A percentile compares a stretch with the other conserved stretches of the same genome.
Conservation (phyloP, 2,329 filamentous ascomycete species). For the Epichloe scottii region DNA sequence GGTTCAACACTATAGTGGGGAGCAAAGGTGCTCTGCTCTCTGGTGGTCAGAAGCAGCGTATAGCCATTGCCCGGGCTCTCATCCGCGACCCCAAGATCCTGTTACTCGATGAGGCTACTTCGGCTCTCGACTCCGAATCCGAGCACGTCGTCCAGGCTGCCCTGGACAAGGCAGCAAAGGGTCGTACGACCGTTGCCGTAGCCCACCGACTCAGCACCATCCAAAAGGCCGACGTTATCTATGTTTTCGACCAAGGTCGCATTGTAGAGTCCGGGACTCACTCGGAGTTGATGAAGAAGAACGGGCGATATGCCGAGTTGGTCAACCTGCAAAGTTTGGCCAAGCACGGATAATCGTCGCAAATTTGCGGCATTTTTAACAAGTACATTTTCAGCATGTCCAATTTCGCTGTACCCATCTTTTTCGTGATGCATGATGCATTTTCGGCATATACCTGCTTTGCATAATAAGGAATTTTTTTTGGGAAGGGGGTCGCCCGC, state of each 20-base stretch:
- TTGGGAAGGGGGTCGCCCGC: too few species aligned
- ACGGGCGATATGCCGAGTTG: slow-evolving; percentile 64
- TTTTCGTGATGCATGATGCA: neutral
- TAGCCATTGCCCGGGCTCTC: slow-evolving; percentile 83
- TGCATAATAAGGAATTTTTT: neutral
- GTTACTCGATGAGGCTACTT: slow-evolving; percentile 71
- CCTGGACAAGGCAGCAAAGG: slow-evolving; percentile 70
- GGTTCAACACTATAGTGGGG: slow-evolving; percentile 75
- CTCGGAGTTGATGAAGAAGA: slow-evolving; percentile 53
- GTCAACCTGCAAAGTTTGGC: slow-evolving; percentile 70
- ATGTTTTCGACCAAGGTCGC: slow-evolving; percentile 85
- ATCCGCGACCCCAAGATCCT: slow-evolving; percentile 85
- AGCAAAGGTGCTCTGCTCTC: slow-evolving; percentile 76
- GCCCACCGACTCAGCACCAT: slow-evolving; percentile 88
- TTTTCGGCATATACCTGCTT: slow-evolving; percentile 1
- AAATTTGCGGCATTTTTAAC: neutral
- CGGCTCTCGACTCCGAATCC: slow-evolving; percentile 61
- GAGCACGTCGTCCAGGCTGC: slow-evolving; percentile 74
- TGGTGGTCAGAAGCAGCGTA: slow-evolving; percentile 88
- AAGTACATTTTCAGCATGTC: too few species aligned
- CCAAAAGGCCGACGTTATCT: slow-evolving; percentile 88
- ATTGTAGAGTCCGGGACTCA: slow-evolving; percentile 82
- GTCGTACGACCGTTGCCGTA: slow-evolving; percentile 83
- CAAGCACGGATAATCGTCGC: slow-evolving; percentile 29
- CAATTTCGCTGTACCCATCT: too few species aligned